phyloP scores from a whole-genome alignment of 352 stramenopile species.

The Phytophthora citrophthora region DNA sequence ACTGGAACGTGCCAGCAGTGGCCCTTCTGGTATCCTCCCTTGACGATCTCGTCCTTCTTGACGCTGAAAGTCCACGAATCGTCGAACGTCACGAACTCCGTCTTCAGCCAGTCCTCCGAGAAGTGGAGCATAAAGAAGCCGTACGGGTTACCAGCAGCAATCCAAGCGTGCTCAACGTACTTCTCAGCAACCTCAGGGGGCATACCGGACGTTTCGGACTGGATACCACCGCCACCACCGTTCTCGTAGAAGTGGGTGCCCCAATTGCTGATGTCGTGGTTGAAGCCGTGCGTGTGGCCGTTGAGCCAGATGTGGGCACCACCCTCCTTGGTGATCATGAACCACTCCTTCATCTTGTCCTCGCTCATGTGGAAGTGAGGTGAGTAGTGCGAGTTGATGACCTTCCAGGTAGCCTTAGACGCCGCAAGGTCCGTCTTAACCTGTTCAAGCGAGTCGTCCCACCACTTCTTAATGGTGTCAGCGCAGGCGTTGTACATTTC shows the following conservation, averaged over 20 bases:
- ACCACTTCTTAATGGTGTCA: constrained; percentile 80
- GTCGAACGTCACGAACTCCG: constrained; percentile 87
- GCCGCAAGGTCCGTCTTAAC: constrained; percentile 71
- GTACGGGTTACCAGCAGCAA: constrained; percentile 80
- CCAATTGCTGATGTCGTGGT: constrained; percentile 87
- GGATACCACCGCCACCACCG: constrained; percentile 83
- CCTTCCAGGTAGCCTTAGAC: constrained; percentile 86
- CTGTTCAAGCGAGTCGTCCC: constrained; percentile 72
- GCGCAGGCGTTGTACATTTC: constrained; percentile 85
- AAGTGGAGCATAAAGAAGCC: constrained; percentile 88
- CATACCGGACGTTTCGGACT: constrained; percentile 83
- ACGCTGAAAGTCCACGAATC: constrained; percentile 82
- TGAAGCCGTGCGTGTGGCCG: constrained; percentile 88
- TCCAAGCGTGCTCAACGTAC: constrained; percentile 85
- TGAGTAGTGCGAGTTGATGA: constrained; percentile 92
- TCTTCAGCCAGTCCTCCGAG: constrained; percentile 85
- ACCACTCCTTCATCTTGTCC: constrained; percentile 91
- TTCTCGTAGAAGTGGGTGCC: constrained; percentile 91
- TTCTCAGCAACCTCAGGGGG: constrained; percentile 75
- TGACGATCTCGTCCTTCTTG: constrained; percentile 74
- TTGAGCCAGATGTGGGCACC: constrained; percentile 85
- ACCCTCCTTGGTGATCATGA: constrained; percentile 80
- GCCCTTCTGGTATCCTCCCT: constrained; percentile 78
- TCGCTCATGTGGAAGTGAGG: constrained; percentile 90
- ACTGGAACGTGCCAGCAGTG: constrained; percentile 89